These are phyloP conservation scores for Chaetomium sp. DNA, from an alignment of 2,329 filamentous ascomycete species.

Conservation along the genomic window DNA sequence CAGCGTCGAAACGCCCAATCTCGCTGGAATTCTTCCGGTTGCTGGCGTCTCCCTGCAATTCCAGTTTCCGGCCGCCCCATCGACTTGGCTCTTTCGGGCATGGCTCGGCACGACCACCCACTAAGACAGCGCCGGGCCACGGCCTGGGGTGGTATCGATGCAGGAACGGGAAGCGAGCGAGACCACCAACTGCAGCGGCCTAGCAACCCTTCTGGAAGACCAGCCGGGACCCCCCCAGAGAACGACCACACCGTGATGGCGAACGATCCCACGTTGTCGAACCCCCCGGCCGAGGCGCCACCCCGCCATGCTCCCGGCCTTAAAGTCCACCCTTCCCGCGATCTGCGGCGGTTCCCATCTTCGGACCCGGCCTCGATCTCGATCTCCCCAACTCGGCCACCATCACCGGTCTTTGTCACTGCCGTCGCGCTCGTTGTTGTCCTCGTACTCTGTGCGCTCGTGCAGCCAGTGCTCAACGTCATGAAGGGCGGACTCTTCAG, in stretches of 20 bases:
- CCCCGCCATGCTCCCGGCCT: background rate
- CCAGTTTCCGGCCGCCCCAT: background rate
- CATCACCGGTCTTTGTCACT: too few relatives aligned
- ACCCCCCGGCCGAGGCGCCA: background rate
- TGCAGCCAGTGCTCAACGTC: background rate
- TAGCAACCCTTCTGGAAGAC: background rate
- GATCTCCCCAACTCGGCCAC: too few relatives aligned
- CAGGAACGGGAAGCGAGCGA: slow-evolving; percentile 1
- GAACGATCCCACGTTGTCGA: background rate
- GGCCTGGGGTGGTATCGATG: slow-evolving; percentile 6
- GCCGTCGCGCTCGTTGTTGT: too few relatives aligned
- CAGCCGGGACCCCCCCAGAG: too few relatives aligned
- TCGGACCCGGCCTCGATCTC: background rate
- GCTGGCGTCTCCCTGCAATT: too few relatives aligned
- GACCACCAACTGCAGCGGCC: background rate
- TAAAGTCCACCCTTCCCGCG: background rate
- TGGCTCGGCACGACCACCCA: background rate
- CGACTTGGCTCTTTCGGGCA: background rate
- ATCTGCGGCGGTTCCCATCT: background rate
- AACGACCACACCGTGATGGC: too few relatives aligned
- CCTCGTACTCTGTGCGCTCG: background rate
- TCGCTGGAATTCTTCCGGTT: background rate
- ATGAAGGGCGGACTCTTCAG: slow-evolving; percentile 16
- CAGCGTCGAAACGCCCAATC: background rate
- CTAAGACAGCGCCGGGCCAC: slow-evolving; percentile 5